Conservation (phyloP, 1,284 basidiomycete genomes). For the Puccinia horiana region DNA sequence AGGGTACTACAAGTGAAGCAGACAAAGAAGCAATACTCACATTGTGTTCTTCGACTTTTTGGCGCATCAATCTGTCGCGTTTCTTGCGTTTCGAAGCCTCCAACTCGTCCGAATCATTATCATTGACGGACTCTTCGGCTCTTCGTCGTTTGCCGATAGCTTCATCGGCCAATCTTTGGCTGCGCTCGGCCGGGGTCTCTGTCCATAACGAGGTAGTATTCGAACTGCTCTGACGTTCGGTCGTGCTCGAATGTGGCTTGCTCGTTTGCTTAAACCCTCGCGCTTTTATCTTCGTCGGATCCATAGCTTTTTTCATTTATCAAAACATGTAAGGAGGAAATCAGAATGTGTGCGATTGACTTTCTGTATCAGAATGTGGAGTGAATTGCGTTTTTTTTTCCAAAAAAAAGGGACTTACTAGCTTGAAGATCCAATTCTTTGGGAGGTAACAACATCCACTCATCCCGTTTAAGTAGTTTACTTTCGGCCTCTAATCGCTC, state of each 20-base stretch:
- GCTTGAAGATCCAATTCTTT: constrained; percentile 72
- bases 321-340: neutral
- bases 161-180: constrained; percentile 80
- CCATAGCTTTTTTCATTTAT: constrained; percentile 62
- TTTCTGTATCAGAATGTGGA: neutral
- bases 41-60: constrained; percentile 75
- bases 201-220: constrained; percentile 70
- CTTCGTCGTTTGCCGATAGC: constrained; percentile 77
- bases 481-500: constrained; percentile 55
- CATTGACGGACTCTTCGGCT: constrained; percentile 64
- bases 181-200: constrained; percentile 83
- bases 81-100: constrained; percentile 64
- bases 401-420: constrained; percentile 63
- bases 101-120: constrained; percentile 59
- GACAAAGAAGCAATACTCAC: constrained; percentile 62
- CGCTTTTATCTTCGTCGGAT: constrained; percentile 71
- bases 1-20: neutral
- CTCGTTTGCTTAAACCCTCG: constrained; percentile 71
- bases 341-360: neutral
- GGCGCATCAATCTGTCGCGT: constrained; percentile 69
- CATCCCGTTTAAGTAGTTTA: constrained; percentile 68
- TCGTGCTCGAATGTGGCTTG: constrained; percentile 58
- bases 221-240: constrained; percentile 58
- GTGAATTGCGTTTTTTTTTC: neutral
- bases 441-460: constrained; percentile 93